phyloP scores from a whole-genome alignment of 2,329 filamentous ascomycete species.

The Daldinia sp. region DNA sequence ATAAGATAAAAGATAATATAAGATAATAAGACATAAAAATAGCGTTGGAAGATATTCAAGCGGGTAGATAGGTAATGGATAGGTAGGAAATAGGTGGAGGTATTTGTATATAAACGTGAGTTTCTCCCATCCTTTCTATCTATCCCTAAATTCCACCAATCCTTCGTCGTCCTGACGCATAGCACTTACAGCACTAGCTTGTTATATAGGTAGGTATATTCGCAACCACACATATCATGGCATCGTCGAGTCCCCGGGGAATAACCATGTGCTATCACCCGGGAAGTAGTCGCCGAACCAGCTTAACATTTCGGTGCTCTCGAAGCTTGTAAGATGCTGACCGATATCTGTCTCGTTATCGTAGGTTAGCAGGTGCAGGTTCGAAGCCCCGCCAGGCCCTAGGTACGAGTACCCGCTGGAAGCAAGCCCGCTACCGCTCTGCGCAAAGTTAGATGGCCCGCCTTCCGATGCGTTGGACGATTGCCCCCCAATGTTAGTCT shows the following conservation, averaged over 20 bases:
- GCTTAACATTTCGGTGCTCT: conserved; percentile 52
- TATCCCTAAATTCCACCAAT: background rate
- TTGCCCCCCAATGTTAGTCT: conserved; percentile 40
- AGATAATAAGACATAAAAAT: conserved; percentile 13
- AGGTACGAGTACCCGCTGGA: conserved; percentile 51
- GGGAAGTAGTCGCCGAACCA: conserved; percentile 54
- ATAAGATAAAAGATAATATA: conserved; percentile 23
- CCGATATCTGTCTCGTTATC: conserved; percentile 54
- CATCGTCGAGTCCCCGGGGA: conserved; percentile 46
- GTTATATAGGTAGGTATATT: conserved; percentile 4
- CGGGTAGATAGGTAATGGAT: conserved; percentile 2
- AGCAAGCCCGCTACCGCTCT: conserved; percentile 50
- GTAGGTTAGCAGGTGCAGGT: conserved; percentile 51
- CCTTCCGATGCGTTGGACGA: conserved; percentile 35
- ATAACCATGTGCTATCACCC: conserved; percentile 50
- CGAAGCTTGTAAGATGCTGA: conserved; percentile 52
- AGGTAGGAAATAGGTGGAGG: background rate
- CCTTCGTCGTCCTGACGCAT: background rate
- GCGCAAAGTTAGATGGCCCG: conserved; percentile 49
- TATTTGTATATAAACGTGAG: conserved; percentile 3
- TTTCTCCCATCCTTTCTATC: background rate
- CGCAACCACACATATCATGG: conserved; percentile 25
- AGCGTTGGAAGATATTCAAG: background rate
- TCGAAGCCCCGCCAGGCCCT: conserved; percentile 43
- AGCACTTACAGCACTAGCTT: background rate